Evolutionary conservation across 1,284 basidiomycete genomes (phyloP), one percentile per base, ranked within the genome.

Genomic region (Microbotryum silenes-acaulis): DNA sequence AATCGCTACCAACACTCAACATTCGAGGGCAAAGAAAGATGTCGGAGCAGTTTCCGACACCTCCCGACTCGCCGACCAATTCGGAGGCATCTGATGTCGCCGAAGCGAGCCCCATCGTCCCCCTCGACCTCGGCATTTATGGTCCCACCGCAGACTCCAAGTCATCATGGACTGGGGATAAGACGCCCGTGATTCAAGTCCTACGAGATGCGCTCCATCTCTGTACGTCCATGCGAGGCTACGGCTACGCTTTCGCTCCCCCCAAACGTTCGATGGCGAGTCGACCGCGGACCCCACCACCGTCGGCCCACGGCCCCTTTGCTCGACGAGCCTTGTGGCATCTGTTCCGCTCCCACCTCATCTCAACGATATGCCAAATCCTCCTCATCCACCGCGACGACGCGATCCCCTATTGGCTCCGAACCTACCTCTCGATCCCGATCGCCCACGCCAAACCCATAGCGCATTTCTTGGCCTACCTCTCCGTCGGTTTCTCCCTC

Each of bases 171-270:
- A 25, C n/a, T 6, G n/a, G 61, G 60, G 54, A 23, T 45, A 3
- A 42, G 18, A 1, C 57, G 56, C 50, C 60, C 55, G 0, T 53
- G 25, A 31, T 63, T 21, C 58, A 47, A 29, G 46, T 60, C n/a
- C 21, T 66, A 27, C 27, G 46, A 31, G 62, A 63, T 45, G 61
- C 61, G 6, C 23, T 50, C 1, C 64, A 66, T 47, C 59, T 66
- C 23, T 44, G 63, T 14, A 51, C 59, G 14, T 25, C 50, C 33
- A 57, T 66, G 42, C 51, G 64, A 23, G 59, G 61, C 1, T 25
- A 50, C 31, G 64, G 64, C 1, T 66, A 66, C 59, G 56, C 56
- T 16, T 63, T 51, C 21, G 64, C 56, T 3, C 64, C 60, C 12
- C 51, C 57, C 2, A 37, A 45, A 21, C 27, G 46, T 1, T 56